phyloP scores from a whole-genome alignment of 768 basidiomycete genomes.

The Lactarius psammicola region DNA sequence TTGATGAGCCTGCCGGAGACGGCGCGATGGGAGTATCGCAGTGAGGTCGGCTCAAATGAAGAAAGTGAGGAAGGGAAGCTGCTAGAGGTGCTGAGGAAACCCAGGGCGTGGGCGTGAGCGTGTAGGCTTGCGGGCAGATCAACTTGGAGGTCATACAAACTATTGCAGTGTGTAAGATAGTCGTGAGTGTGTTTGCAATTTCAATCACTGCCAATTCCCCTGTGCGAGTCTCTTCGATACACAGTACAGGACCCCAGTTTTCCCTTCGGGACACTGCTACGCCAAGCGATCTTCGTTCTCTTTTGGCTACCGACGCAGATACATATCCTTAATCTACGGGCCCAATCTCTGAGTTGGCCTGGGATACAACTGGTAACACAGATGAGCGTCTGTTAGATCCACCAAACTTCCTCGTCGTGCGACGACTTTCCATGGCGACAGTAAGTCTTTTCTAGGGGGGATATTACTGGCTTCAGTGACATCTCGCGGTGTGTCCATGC shows the following conservation, averaged over 20 bases:
- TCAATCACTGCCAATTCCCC: not conserved
- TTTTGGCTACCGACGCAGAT: too few species aligned
- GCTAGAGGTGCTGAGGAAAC: constrained; percentile 47
- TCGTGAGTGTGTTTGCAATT: not conserved
- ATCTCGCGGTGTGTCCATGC: too few species aligned
- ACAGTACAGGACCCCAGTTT: not conserved
- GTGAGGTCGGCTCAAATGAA: constrained; percentile 50
- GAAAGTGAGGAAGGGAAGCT: constrained; percentile 52
- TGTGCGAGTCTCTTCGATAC: not conserved
- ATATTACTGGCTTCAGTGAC: too few species aligned
- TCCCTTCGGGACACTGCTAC: too few species aligned
- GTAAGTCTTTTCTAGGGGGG: too few species aligned
- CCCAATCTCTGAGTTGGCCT: too few species aligned
- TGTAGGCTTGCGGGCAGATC: not conserved
- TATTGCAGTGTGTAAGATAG: not conserved
- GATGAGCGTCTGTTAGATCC: too few species aligned
- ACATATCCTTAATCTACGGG: too few species aligned
- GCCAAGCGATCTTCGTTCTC: too few species aligned
- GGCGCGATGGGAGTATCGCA: constrained; percentile 68
- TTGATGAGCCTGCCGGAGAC: constrained; percentile 64
- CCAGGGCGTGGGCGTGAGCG: constrained; percentile 45
- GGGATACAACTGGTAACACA: too few species aligned
- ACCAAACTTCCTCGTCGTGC: too few species aligned
- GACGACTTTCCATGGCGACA: too few species aligned
- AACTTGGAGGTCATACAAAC: not conserved